These are phyloP conservation scores for Pestalotiopsis sp. DNA, from an alignment of 2,329 filamentous ascomycete species.

Conservation along the genomic window DNA sequence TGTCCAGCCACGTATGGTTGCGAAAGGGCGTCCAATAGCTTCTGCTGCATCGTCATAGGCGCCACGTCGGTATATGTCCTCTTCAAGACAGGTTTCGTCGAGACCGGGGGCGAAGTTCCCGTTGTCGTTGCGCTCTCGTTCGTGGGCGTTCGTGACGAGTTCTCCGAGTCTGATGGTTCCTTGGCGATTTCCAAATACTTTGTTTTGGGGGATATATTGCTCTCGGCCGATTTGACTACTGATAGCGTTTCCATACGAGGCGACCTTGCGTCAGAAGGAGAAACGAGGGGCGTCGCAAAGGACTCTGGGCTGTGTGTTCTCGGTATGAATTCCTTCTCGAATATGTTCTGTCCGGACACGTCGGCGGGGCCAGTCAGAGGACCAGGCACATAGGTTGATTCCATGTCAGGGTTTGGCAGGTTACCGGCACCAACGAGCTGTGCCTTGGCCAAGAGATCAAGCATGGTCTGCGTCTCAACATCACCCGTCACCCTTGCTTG, in stretches of 20 bases:
- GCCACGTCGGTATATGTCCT: slow-evolving; percentile 86
- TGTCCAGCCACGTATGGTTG: slow-evolving; percentile 73
- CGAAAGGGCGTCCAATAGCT: slow-evolving; percentile 81
- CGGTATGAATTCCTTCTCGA: slow-evolving; percentile 78
- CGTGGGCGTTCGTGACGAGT: slow-evolving; percentile 56
- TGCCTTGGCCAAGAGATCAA: slow-evolving; percentile 82
- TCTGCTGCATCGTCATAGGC: slow-evolving; percentile 75
- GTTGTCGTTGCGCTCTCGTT: slow-evolving; percentile 58
- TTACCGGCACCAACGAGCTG: slow-evolving; percentile 75
- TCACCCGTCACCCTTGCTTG: slow-evolving; percentile 84
- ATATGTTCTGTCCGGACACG: slow-evolving; percentile 75
- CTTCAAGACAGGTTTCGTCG: slow-evolving; percentile 71
- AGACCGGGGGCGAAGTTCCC: slow-evolving; percentile 55
- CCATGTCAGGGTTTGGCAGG: slow-evolving; percentile 51
- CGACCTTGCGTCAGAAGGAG: slow-evolving; percentile 28
- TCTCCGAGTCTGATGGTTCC: slow-evolving; percentile 42
- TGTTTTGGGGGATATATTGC: slow-evolving; percentile 6
- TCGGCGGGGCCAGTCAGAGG: slow-evolving; percentile 82
- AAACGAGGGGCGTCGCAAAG: slow-evolving; percentile 36
- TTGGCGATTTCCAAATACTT: slow-evolving; percentile 21
- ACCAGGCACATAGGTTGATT: slow-evolving; percentile 48
- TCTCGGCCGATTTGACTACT: not conserved
- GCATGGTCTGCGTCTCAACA: slow-evolving; percentile 84
- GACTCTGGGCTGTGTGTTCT: slow-evolving; percentile 54
- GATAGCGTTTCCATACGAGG: not conserved